A percentile compares a stretch with the other conserved stretches of the same genome.
These are phyloP conservation scores for Novakomyces olei DNA, from an alignment of 805 yeast species.

Conservation along the genomic window DNA sequence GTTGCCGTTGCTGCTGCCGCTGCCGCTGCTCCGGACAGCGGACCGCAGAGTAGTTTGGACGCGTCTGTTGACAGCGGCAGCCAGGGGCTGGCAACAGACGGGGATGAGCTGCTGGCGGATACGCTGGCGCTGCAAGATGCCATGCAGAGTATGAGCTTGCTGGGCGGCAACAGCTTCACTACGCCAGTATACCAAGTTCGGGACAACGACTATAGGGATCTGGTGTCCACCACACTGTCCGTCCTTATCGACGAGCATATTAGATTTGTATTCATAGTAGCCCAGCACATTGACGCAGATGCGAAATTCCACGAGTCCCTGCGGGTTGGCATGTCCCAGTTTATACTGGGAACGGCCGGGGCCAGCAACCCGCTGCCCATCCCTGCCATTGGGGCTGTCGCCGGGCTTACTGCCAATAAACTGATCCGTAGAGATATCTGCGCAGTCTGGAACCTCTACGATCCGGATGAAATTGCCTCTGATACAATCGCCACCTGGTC, in stretches of 20 bases:
- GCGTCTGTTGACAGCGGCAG: no score
- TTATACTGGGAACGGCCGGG: neutral
- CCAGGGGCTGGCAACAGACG: no score
- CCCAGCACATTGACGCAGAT: neutral
- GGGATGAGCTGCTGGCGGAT: no score
- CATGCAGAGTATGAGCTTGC: no score
- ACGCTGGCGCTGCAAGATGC: no score
- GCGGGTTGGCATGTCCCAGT: neutral
- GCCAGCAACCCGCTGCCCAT: conserved; percentile 1
- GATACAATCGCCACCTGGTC: neutral
- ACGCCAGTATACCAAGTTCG: no score
- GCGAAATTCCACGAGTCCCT: neutral
- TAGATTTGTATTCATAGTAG: neutral
- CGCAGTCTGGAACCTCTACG: neutral
- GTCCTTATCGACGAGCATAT: neutral
- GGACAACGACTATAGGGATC: no score
- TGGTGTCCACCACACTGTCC: neutral
- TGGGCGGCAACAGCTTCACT: no score
- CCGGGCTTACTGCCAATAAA: neutral
- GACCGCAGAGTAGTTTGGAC: no score
- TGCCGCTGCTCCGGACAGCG: no score
- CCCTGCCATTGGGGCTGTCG: neutral
- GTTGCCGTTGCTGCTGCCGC: no score
- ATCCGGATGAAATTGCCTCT: neutral
- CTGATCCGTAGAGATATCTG: neutral